Conservation (phyloP, 257 asterid species). For the Paulownia fortunei region DNA sequence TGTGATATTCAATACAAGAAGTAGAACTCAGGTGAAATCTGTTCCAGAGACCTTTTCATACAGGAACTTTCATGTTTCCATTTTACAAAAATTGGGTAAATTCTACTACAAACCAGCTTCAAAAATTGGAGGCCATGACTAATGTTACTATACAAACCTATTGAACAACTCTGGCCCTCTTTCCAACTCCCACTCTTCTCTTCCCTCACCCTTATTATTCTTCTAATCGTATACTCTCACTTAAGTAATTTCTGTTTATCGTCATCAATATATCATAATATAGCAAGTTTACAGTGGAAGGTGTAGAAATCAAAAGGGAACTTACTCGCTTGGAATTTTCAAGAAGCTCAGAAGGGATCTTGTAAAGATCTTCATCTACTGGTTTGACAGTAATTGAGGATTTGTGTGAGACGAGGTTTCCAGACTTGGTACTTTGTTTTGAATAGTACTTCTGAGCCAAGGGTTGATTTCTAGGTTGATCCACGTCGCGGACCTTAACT, state of each 20-base stretch:
- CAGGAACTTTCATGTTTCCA: no score
- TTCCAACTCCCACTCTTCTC: neutral
- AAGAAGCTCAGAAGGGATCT: conserved; percentile 75
- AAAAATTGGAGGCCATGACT: no score
- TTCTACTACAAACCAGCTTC: no score
- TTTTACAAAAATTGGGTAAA: no score
- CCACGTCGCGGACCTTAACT: conserved; percentile 44
- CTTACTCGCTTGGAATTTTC: conserved; percentile 66
- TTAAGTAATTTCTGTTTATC: neutral
- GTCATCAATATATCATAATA: neutral
- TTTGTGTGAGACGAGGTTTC: conserved; percentile 22
- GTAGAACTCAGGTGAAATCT: no score
- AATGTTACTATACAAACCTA: no score
- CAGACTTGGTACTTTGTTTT: conserved; percentile 22
- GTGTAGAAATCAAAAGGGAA: neutral
- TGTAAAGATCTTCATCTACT: conserved; percentile 93
- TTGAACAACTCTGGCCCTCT: neutral
- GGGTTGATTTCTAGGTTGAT: conserved; percentile 40
- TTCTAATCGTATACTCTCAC: no score
- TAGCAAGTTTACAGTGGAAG: neutral
- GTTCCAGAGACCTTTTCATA: no score
- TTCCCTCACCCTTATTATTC: no score
- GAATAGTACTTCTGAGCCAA: conserved; percentile 34
- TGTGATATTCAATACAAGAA: no score
- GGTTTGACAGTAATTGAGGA: conserved; percentile 55